Conservation (phyloP, 495 filamentous ascomycete species). For the Gamarada debralockiae region DNA sequence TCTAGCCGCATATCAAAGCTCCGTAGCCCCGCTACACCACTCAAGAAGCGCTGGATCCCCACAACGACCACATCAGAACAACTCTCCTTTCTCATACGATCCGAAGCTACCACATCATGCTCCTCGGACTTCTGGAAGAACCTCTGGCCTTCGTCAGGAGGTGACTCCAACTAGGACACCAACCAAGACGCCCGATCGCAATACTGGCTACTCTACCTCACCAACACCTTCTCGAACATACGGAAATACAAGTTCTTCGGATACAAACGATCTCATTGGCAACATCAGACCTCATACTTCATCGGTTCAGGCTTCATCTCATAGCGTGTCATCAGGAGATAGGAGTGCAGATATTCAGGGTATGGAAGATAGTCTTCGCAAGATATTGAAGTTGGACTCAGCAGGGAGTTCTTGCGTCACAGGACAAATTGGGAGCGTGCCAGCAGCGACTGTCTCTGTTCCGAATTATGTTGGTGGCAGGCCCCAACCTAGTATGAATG, state of each 20-base stretch:
- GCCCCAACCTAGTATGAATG: conserved; percentile 17
- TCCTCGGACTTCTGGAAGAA: conserved; percentile 6
- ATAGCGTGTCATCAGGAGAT: conserved; percentile 12
- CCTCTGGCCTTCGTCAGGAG: conserved; percentile 25
- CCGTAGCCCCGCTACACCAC: background rate
- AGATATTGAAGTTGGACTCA: conserved; percentile 42
- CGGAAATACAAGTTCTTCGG: background rate
- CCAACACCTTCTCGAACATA: conserved; percentile 5
- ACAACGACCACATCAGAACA: conserved; percentile 2
- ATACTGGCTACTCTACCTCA: conserved; percentile 6
- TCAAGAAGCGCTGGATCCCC: conserved; percentile 1
- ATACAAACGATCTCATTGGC: background rate
- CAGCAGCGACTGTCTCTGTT: conserved; percentile 13
- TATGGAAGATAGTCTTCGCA: conserved; percentile 47
- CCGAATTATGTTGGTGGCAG: conserved; percentile 22
- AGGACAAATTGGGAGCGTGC: conserved; percentile 7
- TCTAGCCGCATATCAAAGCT: background rate
- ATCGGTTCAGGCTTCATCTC: conserved; percentile 1
- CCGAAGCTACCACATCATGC: background rate
- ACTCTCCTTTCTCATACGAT: conserved; percentile 4
- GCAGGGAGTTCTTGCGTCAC: conserved; percentile 8
- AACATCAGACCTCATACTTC: conserved; percentile 7
- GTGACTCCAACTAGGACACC: conserved; percentile 23
- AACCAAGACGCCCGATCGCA: conserved; percentile 14
- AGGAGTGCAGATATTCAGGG: conserved; percentile 32